Evolutionary conservation across 306 rosid species (phyloP), one percentile per base, ranked within the genome.

Genomic region (Cucurbita maxima): DNA sequence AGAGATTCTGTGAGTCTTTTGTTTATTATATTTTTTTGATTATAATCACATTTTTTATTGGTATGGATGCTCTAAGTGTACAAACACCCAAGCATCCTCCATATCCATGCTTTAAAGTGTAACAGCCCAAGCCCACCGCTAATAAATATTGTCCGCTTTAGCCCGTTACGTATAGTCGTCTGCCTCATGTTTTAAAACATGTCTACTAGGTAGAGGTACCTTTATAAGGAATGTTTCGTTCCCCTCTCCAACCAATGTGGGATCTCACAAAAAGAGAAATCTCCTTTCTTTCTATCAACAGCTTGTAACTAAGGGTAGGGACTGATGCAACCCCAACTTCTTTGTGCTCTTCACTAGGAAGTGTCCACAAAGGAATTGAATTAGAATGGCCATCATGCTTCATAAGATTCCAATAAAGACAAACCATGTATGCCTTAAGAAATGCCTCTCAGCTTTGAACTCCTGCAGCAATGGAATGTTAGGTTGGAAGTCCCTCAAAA

Each of bases 1-100:
- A 8, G 97, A 93, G 90, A 93, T 90, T 61, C 71, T 90, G 97
- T 92, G 73, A 84, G 96, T 89, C 43, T 59, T 74, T 50, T 67
- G 38, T 47, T 59, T 38, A 14, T 48, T 58, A 18, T 67, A 44
- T 43, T 63, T 22, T 40, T 62, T 41, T 5, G 10, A 41, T 18
- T 41, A 63, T 15, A 41, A 63, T 19, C 8, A 18, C 52, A 18
- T 8, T 9, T 62, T 62, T 62, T 30, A 30, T 30, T 30, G 3
- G 34, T 30, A 30, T 10, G 4, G 15, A 63, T 63, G 36, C 4
- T 63, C 30, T 41, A 18, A 25, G 41, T n/a, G n/a, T n/a, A 19
- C n/a, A 15, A 18, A 40, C 5, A 3, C 52, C 71, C 15, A 40
- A 9, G 52, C 51, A 63, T 63, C 52, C 50, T 63, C 51, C 34